These are phyloP conservation scores for Colletotrichum higginsianum DNA, from an alignment of 2,329 filamentous ascomycete genomes.

Conservation along the genomic window DNA sequence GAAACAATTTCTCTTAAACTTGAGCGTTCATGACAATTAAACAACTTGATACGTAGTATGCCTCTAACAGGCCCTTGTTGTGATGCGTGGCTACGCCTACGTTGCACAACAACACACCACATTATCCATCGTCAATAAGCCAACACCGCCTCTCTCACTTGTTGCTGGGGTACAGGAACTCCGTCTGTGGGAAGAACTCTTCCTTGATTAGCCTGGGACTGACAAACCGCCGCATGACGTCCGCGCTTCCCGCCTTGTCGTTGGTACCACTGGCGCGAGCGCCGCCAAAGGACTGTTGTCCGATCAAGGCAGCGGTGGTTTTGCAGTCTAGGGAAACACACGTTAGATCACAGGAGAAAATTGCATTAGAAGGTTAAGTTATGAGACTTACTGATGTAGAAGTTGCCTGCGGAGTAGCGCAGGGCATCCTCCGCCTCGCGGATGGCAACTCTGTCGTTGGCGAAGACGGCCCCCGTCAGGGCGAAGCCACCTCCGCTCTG, in stretches of 20 bases:
- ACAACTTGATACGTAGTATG: too few relatives aligned
- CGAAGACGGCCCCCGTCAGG: constrained; percentile 83
- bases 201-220: constrained; percentile 80
- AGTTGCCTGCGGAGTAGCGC: constrained; percentile 83
- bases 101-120: too few relatives aligned
- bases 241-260: constrained; percentile 79
- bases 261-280: constrained; percentile 79
- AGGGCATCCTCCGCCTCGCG: constrained; percentile 79
- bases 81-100: too few relatives aligned
- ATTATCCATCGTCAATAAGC: too few relatives aligned
- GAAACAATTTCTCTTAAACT: too few relatives aligned
- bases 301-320: constrained; percentile 80
- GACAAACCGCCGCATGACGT: constrained; percentile 76
- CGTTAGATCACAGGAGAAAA: not conserved
- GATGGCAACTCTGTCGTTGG: constrained; percentile 75
- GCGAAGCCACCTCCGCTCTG: constrained; percentile 80
- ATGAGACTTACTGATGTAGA: constrained; percentile 74
- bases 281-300: constrained; percentile 82
- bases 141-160: constrained; percentile 45
- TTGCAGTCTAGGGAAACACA: constrained; percentile 70
- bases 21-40: too few relatives aligned
- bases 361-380: too few relatives aligned
- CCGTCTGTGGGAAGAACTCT: constrained; percentile 67
- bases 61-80: too few relatives aligned
- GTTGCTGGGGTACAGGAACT: constrained; percentile 67